Evolutionary conservation across 2,329 filamentous ascomycete genomes (phyloP), one percentile per base, ranked within the genome.

Genomic region (Paecilomyces fulvus): DNA sequence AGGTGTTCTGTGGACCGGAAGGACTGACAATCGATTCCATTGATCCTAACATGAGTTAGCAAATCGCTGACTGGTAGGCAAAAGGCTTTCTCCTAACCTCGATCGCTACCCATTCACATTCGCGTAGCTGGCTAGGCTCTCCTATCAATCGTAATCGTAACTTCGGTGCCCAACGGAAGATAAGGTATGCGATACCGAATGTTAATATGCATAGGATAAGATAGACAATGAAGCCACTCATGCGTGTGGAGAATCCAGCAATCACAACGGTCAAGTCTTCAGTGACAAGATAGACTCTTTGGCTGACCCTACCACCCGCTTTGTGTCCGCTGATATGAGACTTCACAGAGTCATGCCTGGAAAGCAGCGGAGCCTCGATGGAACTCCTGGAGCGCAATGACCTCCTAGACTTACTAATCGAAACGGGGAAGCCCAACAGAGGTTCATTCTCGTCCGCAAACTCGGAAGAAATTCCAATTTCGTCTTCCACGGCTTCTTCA

Each of bases 251-350:
- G 72, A 97, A 99, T 0, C 94, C 94, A 23, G 92, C 90, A 67
- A 97, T 85, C 28, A 92, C 92, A 64, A 96, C 91, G 0, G 91
- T 96, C 61, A 99, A 78, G 70, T 99, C 94, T 72, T 99, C 94
- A 48, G 90, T 95, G 57, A 85, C 80, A 73, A 99, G 91, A 72
- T 96, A 94, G 23, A 96, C 82, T 75, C 96, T 97, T 72, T 99
- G 94, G 65, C 82, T 95, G 28, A 82, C 79, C 56, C 89, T 84
- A 48, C 84, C 83, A 10, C 81, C 83, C 46, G 77, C 77, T 52
- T 81, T 83, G 60, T 77, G 75, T 30, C 80, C 79, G 65, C 88
- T 90, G 30, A 78, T 80, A 60, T 85, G 81, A 11, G 90, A 94
- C 54, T 81, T 82, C 28, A 78, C 80, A 62, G 89, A 95, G 59